Evolutionary conservation across 352 stramenopile genomes (phyloP).

Genomic region (Pythium scleroteichum): DNA sequence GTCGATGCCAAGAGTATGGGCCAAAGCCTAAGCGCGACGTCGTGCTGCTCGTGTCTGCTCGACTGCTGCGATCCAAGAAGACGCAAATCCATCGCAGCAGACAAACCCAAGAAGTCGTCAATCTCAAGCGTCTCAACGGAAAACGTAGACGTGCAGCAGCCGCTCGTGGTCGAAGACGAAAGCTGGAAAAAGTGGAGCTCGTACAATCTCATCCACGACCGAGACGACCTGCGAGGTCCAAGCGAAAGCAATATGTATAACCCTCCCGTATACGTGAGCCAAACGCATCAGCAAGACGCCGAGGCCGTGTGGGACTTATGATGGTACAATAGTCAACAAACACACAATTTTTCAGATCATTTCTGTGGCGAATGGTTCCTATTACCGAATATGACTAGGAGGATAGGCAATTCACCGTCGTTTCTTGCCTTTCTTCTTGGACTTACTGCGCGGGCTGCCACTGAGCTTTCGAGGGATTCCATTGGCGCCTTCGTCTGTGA

Average conservation of each 20-base stretch:
- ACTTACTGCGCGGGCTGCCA: conserved; percentile 3
- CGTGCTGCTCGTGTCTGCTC: conserved; percentile 26
- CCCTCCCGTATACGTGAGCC: conserved; percentile 55
- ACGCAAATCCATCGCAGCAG: background rate
- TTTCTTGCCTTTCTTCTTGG: conserved; percentile 25
- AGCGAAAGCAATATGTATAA: conserved; percentile 41
- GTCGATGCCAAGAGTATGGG: conserved; percentile 29
- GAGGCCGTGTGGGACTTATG: conserved; percentile 81
- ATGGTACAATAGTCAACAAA: conserved; percentile 11
- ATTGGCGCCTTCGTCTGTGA: background rate
- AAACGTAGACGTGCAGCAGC: conserved; percentile 36
- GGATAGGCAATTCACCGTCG: conserved; percentile 5
- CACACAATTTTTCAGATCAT: background rate
- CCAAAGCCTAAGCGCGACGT: conserved; percentile 34
- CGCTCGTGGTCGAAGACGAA: conserved; percentile 80
- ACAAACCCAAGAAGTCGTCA: background rate
- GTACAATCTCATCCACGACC: conserved; percentile 69
- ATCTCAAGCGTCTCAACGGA: conserved; percentile 7
- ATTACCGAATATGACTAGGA: background rate
- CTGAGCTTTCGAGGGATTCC: background rate
- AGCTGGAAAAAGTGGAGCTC: conserved; percentile 83
- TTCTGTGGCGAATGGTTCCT: background rate
- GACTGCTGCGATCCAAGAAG: conserved; percentile 21
- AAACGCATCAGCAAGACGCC: conserved; percentile 41
- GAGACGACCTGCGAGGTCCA: conserved; percentile 17